Conservation (phyloP, 208 protist genomes). For the Trypanosoma vivax region DNA sequence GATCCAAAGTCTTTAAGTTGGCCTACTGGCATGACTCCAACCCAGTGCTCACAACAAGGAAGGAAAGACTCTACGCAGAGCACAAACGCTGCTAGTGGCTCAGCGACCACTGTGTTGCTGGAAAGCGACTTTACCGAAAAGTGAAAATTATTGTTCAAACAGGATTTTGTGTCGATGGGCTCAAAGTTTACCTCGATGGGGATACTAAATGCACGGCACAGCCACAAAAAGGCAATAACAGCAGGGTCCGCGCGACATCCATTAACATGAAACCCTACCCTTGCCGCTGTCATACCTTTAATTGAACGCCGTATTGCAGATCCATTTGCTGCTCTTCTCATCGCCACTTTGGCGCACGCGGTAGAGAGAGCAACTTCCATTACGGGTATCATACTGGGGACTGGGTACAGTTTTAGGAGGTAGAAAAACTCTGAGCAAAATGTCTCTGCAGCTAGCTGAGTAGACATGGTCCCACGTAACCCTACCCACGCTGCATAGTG, state of each 20-base stretch:
- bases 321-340: background rate
- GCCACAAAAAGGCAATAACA: constrained; percentile 61
- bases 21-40: constrained; percentile 2
- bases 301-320: no score
- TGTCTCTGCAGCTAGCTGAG: constrained; percentile 48
- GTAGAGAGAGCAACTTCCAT: constrained; percentile 48
- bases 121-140: constrained; percentile 13
- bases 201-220: constrained; percentile 62
- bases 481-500: constrained; percentile 37
- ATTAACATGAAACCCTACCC: constrained; percentile 35
- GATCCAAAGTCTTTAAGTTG: background rate
- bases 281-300: background rate
- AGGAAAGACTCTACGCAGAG: constrained; percentile 19
- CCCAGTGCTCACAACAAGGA: constrained; percentile 18
- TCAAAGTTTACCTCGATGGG: constrained; percentile 49
- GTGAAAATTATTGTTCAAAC: background rate
- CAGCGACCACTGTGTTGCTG: constrained; percentile 3
- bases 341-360: constrained; percentile 24
- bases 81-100: constrained; percentile 23
- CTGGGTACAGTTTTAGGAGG: constrained; percentile 35
- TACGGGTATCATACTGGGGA: constrained; percentile 33
- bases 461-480: constrained; percentile 55
- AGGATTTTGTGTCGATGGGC: constrained; percentile 18
- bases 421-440: constrained; percentile 69
- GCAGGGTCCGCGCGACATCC: constrained; percentile 57